Evolutionary conservation across 805 yeast genomes (phyloP), one percentile per base, ranked within the genome.

Genomic region (Starmerella sp.): DNA sequence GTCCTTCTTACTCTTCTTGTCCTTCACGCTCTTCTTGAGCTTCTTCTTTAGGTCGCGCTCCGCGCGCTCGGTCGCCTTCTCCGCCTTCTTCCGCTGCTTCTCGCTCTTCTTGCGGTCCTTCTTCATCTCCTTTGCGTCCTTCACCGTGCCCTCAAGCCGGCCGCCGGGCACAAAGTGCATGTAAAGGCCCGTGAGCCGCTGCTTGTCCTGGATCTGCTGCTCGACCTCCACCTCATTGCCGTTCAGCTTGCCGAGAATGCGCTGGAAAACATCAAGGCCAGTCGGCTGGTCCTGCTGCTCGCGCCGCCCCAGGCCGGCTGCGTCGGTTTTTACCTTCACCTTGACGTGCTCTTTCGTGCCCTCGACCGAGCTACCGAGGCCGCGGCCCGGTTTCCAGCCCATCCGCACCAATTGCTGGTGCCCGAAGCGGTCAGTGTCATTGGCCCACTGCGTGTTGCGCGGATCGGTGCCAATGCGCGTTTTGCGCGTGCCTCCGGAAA

Each of bases 351-450:
- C 57, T 11, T 51, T 54, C 9, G 53, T 34, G 11, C 65, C 67
- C 44, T 56, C 62, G 44, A 80, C 76, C 4, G 93, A 82, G 17
- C 79, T 67, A 1, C 98, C 98, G 22, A 91, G 75, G 7, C 97
- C 97, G 58, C 74, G 72, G 17, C 98, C 98, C 2, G 95, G 95
- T 52, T 74, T 77, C 98, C 98, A 91, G 15, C 98, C 98, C 66
- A 83, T 73, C 61, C 80, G 83, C 58, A 81, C 81, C 57, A 91
- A 69, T 68, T 89, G 89, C 64, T 84, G 80, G 67, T 86, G 96
- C 0, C 98, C 98, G 65, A 91, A 91, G 51, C 96, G 72, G 4
- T 56, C 57, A 29, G 61, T 66, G 58, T 72, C 86, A 65, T 88
- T 88, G 30, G 96, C 84, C 98, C 98, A 91, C 58, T 81, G 78